These are phyloP conservation scores for Venturia carpophila DNA, from an alignment of 2,329 filamentous ascomycete species.

Conservation along the genomic window DNA sequence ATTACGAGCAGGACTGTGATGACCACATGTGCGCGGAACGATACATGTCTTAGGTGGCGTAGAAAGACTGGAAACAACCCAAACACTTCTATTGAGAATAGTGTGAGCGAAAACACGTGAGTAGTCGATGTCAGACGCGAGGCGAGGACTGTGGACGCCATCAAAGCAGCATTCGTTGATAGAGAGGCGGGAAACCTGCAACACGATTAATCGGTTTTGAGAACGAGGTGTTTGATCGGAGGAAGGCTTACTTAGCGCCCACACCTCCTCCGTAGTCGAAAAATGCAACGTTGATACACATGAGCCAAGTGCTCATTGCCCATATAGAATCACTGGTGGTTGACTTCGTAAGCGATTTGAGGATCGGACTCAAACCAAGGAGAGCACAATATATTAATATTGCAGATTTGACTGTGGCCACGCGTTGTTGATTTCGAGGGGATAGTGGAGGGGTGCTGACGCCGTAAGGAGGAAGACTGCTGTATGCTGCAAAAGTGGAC, in stretches of 20 bases:
- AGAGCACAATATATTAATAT: slow-evolving; percentile 88
- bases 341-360: slow-evolving; percentile 90
- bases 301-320: slow-evolving; percentile 89
- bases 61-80: slow-evolving; percentile 95
- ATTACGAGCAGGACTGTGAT: slow-evolving; percentile 71
- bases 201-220: not conserved
- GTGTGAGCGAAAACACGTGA: slow-evolving; percentile 87
- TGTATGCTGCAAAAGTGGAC: slow-evolving; percentile 38
- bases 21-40: slow-evolving; percentile 70
- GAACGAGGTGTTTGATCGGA: not conserved
- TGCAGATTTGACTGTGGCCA: slow-evolving; percentile 85
- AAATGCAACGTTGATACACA: slow-evolving; percentile 94
- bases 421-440: slow-evolving; percentile 51
- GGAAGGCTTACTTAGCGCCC: slow-evolving; percentile 40
- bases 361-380: slow-evolving; percentile 84
- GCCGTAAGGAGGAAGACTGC: slow-evolving; percentile 30
- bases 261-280: slow-evolving; percentile 83
- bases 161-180: slow-evolving; percentile 90
- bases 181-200: slow-evolving; percentile 63
- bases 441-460: slow-evolving; percentile 38
- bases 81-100: slow-evolving; percentile 97
- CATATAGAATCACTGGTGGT: slow-evolving; percentile 94
- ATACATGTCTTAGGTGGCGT: slow-evolving; percentile 74
- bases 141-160: slow-evolving; percentile 91
- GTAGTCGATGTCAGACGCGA: slow-evolving; percentile 82